Evolutionary conservation across 768 basidiomycete species (phyloP).

Genomic region (Sutorius australiensis): DNA sequence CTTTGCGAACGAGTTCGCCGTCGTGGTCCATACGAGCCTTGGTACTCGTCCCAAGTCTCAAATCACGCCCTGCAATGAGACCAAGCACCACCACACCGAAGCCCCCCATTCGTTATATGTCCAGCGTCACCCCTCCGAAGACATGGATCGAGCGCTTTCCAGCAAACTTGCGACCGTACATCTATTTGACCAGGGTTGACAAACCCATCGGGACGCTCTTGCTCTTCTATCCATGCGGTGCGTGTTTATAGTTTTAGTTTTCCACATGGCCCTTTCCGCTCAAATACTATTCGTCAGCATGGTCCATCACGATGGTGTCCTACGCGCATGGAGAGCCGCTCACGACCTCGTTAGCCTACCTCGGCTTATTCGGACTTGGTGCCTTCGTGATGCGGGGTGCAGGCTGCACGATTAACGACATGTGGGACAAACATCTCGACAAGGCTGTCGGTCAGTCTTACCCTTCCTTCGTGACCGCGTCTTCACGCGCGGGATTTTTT

Average conservation of each 20-base stretch:
- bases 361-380: conserved; percentile 82
- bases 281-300: conserved; percentile 50
- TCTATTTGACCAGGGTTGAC: conserved; percentile 84
- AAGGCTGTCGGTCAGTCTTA: conserved; percentile 69
- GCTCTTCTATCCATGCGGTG: conserved; percentile 92
- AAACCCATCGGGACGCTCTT: conserved; percentile 94
- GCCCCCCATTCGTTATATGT: conserved; percentile 14
- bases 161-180: conserved; percentile 62
- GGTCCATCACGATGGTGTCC: conserved; percentile 97
- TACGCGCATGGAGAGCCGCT: conserved; percentile 70
- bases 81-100: not conserved
- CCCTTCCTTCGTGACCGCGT: too few species aligned
- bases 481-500: not conserved
- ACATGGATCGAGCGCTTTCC: conserved; percentile 73
- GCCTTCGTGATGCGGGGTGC: conserved; percentile 96
- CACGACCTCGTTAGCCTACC: conserved; percentile 67
- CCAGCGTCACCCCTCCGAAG: conserved; percentile 18
- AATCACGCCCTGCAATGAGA: not conserved
- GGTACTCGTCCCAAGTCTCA: not conserved
- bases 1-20: not conserved
- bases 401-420: conserved; percentile 97
- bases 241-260: conserved; percentile 27
- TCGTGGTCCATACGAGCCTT: not conserved
- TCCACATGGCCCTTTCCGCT: not conserved
- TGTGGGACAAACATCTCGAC: conserved; percentile 96